Conservation (phyloP, 2,329 filamentous ascomycete species). For the Monosporascus sp. region DNA sequence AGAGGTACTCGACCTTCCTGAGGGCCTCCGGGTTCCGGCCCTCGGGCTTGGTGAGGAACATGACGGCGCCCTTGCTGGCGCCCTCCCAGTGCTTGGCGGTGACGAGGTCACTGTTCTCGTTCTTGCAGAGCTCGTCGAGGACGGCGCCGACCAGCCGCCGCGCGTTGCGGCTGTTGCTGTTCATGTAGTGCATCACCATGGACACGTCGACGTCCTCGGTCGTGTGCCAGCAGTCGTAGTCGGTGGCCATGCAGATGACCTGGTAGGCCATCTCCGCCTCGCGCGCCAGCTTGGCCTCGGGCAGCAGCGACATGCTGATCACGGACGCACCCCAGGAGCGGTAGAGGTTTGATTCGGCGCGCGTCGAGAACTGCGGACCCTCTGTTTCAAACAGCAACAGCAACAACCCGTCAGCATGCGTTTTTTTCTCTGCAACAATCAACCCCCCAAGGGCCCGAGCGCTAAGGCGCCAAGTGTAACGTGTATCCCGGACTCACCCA, state of each 20-base stretch:
- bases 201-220: conserved; percentile 83
- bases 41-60: conserved; percentile 73
- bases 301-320: conserved; percentile 97
- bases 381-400: conserved; percentile 44
- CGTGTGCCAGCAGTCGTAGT: conserved; percentile 97
- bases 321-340: conserved; percentile 87
- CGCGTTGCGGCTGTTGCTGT: conserved; percentile 84
- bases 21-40: conserved; percentile 69
- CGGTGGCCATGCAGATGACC: conserved; percentile 99
- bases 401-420: background rate
- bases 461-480: too few species aligned
- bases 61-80: conserved; percentile 68
- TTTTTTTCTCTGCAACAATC: background rate
- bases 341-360: conserved; percentile 93
- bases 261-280: conserved; percentile 97
- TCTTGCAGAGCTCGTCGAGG: conserved; percentile 74
- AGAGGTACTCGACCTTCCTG: conserved; percentile 79
- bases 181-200: conserved; percentile 97
- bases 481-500: conserved; percentile 54
- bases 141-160: conserved; percentile 79
- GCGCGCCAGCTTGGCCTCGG: conserved; percentile 90
- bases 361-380: conserved; percentile 96
- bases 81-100: conserved; percentile 77
- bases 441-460: background rate
- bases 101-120: conserved; percentile 71